These are phyloP conservation scores for Lactifluus pinguis DNA, from an alignment of 768 basidiomycete genomes.

Conservation along the genomic window DNA sequence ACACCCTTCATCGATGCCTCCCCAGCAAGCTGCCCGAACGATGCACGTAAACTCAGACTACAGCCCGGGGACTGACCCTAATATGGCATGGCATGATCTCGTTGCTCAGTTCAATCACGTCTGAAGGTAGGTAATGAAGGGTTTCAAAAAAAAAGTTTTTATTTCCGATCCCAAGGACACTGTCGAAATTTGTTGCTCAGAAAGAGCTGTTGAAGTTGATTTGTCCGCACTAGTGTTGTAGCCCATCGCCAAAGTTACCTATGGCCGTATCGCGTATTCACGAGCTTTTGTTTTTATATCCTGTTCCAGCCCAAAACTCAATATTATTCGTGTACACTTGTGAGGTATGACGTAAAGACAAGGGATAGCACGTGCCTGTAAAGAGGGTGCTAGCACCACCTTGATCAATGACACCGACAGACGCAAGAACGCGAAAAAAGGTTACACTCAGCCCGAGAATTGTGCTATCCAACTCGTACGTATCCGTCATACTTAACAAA, in stretches of 20 bases:
- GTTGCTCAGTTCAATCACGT: slow-evolving; percentile 21
- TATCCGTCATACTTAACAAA: neutral
- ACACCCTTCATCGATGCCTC: slow-evolving; percentile 2
- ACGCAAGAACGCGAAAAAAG: slow-evolving; percentile 29
- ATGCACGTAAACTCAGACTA: slow-evolving; percentile 16
- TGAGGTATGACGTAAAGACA: too few relatives aligned
- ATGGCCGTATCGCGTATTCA: neutral
- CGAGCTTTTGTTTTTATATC: neutral
- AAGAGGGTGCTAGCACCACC: neutral
- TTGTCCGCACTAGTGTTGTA: slow-evolving; percentile 13
- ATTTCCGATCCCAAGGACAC: neutral
- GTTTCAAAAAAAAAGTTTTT: neutral
- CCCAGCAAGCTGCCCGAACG: neutral
- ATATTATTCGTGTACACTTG: too few relatives aligned
- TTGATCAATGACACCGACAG: neutral
- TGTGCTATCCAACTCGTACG: slow-evolving; percentile 21
- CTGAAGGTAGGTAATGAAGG: slow-evolving; percentile 1
- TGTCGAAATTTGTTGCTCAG: neutral
- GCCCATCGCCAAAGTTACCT: slow-evolving; percentile 4
- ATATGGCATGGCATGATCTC: slow-evolving; percentile 19
- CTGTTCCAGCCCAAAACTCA: too few relatives aligned
- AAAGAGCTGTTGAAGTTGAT: slow-evolving; percentile 2
- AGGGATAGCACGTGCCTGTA: neutral
- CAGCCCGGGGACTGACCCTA: slow-evolving; percentile 16
- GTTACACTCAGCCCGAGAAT: slow-evolving; percentile 25